Percentiles rank a stretch among this genome's conserved stretches.
phyloP scores from a whole-genome alignment of 2,329 filamentous ascomycete species.

The Pseudopyricularia javanii region DNA sequence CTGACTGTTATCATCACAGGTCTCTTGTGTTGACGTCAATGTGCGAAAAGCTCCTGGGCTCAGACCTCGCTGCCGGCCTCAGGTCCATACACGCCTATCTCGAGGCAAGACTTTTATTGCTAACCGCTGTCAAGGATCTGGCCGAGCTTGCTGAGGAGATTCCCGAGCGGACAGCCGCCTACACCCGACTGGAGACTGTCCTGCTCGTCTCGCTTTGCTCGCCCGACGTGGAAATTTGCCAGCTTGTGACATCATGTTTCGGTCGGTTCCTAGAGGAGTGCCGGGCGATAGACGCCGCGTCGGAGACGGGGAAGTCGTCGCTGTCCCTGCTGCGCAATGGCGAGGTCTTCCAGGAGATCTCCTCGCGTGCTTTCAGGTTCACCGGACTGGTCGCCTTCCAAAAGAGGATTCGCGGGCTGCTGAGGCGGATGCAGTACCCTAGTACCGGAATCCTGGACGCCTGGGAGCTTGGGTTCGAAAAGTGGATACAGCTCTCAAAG shows the following conservation, averaged over 20 bases:
- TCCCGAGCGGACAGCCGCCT: slow-evolving; percentile 37
- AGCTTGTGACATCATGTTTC: slow-evolving; percentile 50
- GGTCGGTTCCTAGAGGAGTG: slow-evolving; percentile 51
- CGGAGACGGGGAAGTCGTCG: slow-evolving; percentile 35
- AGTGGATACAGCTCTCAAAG: slow-evolving; percentile 52
- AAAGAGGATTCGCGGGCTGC: slow-evolving; percentile 46
- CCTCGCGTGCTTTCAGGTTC: slow-evolving; percentile 51
- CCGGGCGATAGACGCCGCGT: slow-evolving; percentile 36
- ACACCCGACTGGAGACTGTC: slow-evolving; percentile 46
- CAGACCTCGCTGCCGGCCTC: slow-evolving; percentile 29
- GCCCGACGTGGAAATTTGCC: slow-evolving; percentile 52
- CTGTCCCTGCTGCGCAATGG: slow-evolving; percentile 46
- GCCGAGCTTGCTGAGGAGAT: slow-evolving; percentile 40
- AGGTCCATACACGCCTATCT: slow-evolving; percentile 42
- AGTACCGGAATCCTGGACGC: slow-evolving; percentile 55
- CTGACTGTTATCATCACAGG: slow-evolving; percentile 11
- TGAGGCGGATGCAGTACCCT: slow-evolving; percentile 48
- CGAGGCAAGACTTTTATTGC: slow-evolving; percentile 37
- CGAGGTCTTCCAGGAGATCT: slow-evolving; percentile 48
- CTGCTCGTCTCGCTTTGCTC: slow-evolving; percentile 54
- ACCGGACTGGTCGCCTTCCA: slow-evolving; percentile 60
- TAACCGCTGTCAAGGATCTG: slow-evolving; percentile 41
- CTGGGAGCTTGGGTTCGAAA: slow-evolving; percentile 54
- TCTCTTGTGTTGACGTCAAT: slow-evolving; percentile 32
- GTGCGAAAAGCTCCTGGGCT: slow-evolving; percentile 32